Percentiles rank a stretch among this genome's conserved stretches.
These are phyloP conservation scores for Blumeria hordei DNA, from an alignment of 2,329 filamentous ascomycete species.

Conservation along the genomic window DNA sequence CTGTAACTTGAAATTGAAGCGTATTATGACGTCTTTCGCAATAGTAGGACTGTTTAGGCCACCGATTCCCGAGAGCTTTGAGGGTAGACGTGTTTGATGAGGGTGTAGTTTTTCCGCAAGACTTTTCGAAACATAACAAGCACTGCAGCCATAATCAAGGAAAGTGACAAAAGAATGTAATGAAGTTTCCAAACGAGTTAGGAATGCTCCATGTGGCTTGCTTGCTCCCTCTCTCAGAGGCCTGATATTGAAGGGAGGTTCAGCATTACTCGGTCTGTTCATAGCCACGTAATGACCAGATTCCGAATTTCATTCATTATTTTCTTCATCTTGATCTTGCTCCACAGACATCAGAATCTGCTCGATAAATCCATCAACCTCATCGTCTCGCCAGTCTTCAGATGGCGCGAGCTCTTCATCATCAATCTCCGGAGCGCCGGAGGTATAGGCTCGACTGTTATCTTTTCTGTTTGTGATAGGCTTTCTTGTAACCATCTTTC, in stretches of 20 bases:
- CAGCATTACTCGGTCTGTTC: not conserved
- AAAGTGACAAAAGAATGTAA: not conserved
- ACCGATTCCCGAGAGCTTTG: not conserved
- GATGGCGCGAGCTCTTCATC: not conserved
- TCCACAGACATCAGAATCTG: not conserved
- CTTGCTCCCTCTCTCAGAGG: not conserved
- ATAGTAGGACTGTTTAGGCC: not conserved
- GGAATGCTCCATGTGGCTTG: not conserved
- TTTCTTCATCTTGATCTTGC: not conserved
- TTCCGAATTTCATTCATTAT: not conserved
- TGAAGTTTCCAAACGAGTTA: not conserved
- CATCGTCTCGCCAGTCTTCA: not conserved
- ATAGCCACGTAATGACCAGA: not conserved
- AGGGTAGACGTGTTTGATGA: not conserved
- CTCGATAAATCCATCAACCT: not conserved
- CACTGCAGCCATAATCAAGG: not conserved
- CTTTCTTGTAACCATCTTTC: not conserved
- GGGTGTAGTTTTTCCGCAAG: conserved; percentile 1
- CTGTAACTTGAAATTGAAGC: not conserved
- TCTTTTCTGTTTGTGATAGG: not conserved
- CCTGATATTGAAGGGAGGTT: not conserved
- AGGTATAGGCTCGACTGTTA: not conserved
- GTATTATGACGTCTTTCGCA: not conserved
- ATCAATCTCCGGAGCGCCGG: not conserved
- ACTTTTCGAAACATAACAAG: conserved; percentile 1